Evolutionary conservation across 179 eudicot genomes (phyloP).

Genomic region (Silene coronaria): DNA sequence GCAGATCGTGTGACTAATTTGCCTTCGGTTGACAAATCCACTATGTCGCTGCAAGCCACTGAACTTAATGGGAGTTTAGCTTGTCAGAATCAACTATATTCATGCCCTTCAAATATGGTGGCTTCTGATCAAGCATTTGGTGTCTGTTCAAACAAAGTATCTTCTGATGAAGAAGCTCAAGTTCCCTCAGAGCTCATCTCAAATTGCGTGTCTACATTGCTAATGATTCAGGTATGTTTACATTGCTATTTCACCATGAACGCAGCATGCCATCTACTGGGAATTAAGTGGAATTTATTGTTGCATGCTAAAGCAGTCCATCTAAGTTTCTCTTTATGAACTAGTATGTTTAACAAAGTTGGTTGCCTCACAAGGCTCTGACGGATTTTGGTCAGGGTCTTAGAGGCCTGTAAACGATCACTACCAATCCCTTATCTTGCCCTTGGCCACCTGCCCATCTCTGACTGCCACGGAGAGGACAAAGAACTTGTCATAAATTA

Average conservation of each 20-base stretch:
- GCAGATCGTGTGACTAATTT: slow-evolving; percentile 53
- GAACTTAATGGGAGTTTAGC: slow-evolving; percentile 33
- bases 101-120: slow-evolving; percentile 29
- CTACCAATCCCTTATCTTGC: too few relatives aligned
- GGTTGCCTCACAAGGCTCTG: too few relatives aligned
- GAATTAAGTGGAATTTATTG: background rate
- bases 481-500: too few relatives aligned
- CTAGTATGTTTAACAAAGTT: too few relatives aligned
- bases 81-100: slow-evolving; percentile 26
- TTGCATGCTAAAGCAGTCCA: background rate
- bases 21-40: slow-evolving; percentile 49
- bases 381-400: too few relatives aligned
- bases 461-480: too few relatives aligned
- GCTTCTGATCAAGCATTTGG: slow-evolving; percentile 33
- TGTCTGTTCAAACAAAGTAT: slow-evolving; percentile 36
- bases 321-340: too few relatives aligned
- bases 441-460: too few relatives aligned
- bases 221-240: slow-evolving; percentile 82
- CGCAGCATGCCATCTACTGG: background rate
- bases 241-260: background rate
- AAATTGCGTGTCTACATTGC: slow-evolving; percentile 75
- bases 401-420: too few relatives aligned
- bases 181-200: slow-evolving; percentile 76
- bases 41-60: slow-evolving; percentile 26
- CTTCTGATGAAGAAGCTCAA: slow-evolving; percentile 34